phyloP scores from a whole-genome alignment of 1,284 basidiomycete genomes.

The Heterobasidion parviporum region DNA sequence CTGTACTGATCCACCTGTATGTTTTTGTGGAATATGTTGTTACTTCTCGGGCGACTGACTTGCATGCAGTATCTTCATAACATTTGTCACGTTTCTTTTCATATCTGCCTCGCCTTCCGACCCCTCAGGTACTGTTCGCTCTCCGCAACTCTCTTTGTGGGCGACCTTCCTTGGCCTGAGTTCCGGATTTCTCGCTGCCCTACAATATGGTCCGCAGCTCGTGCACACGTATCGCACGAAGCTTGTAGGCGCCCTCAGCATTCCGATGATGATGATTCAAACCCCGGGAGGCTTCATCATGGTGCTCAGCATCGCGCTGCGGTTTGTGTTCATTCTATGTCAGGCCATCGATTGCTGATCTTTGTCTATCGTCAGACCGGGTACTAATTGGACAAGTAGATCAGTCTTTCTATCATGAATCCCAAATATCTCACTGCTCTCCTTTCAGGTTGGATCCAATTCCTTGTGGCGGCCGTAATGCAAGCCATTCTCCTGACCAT shows the following conservation, averaged over 20 bases:
- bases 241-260: slow-evolving; percentile 86
- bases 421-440: slow-evolving; percentile 2
- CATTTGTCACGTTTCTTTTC: slow-evolving; percentile 48
- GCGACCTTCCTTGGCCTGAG: slow-evolving; percentile 85
- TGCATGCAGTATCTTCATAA: slow-evolving; percentile 37
- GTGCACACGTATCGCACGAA: slow-evolving; percentile 69
- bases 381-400: slow-evolving; percentile 84
- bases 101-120: slow-evolving; percentile 35
- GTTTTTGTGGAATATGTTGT: slow-evolving; percentile 18
- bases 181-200: slow-evolving; percentile 67
- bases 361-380: slow-evolving; percentile 36
- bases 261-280: slow-evolving; percentile 94
- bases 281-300: slow-evolving; percentile 88
- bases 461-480: slow-evolving; percentile 80
- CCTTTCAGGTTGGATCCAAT: slow-evolving; percentile 69
- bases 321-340: slow-evolving; percentile 29
- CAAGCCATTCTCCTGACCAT: slow-evolving; percentile 77
- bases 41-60: slow-evolving; percentile 2
- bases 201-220: slow-evolving; percentile 89
- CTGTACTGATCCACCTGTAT: slow-evolving; percentile 70
- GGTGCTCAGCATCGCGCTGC: slow-evolving; percentile 77
- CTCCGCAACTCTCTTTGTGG: slow-evolving; percentile 50
- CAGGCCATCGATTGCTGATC: not conserved
- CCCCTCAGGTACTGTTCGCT: slow-evolving; percentile 27
- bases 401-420: not conserved